phyloP scores from a whole-genome alignment of 1,139 yeast genomes.

The Hyphopichia khmerensis region DNA sequence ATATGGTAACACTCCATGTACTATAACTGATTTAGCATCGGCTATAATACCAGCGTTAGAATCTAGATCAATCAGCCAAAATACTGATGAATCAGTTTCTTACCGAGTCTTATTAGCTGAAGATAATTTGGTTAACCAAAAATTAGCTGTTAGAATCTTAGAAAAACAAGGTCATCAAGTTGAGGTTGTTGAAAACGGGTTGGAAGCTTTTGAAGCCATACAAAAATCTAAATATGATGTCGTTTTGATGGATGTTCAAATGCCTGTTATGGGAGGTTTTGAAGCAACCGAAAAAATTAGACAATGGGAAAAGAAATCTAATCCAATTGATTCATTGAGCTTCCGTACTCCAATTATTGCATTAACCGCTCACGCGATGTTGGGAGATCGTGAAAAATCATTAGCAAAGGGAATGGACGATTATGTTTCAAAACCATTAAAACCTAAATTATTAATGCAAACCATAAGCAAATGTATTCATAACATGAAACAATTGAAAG shows the following conservation, averaged over 20 bases:
- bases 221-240: slow-evolving; percentile 68
- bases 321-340: slow-evolving; percentile 65
- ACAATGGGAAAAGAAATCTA: slow-evolving; percentile 81
- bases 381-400: slow-evolving; percentile 84
- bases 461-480: slow-evolving; percentile 83
- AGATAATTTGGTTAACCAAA: slow-evolving; percentile 84
- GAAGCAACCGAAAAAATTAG: slow-evolving; percentile 85
- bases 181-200: slow-evolving; percentile 82
- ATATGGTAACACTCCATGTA: slow-evolving; percentile 85
- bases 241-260: slow-evolving; percentile 89
- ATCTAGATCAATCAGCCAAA: slow-evolving; percentile 75
- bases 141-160: slow-evolving; percentile 76
- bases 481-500: slow-evolving; percentile 58
- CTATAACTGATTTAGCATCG: slow-evolving; percentile 76
- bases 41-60: slow-evolving; percentile 83
- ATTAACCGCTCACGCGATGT: slow-evolving; percentile 88
- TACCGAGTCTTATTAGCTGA: slow-evolving; percentile 79
- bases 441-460: slow-evolving; percentile 78
- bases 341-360: slow-evolving; percentile 85
- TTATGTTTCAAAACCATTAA: slow-evolving; percentile 81
- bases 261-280: slow-evolving; percentile 95
- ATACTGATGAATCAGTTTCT: slow-evolving; percentile 74
- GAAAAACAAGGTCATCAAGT: slow-evolving; percentile 83
- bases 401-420: slow-evolving; percentile 91
- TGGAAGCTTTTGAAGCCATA: slow-evolving; percentile 78